Conservation (phyloP, 441 rosid genomes). For the Flueggea neowawraea region DNA sequence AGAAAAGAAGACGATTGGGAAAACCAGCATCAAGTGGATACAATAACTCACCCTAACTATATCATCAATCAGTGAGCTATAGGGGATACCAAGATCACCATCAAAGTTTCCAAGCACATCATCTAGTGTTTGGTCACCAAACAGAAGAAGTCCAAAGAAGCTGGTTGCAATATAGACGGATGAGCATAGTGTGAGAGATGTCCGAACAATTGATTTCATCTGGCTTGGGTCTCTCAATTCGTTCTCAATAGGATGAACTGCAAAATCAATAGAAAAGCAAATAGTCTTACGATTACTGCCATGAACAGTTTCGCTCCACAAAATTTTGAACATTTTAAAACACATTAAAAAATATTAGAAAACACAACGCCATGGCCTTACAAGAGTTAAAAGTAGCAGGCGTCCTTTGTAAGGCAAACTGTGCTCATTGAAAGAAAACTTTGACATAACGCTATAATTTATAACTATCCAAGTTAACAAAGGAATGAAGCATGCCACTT, state of each 20-base stretch:
- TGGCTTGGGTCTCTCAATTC: constrained; percentile 54
- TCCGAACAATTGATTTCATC: constrained; percentile 54
- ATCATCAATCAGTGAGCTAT: constrained; percentile 53
- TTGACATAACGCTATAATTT: too few relatives aligned
- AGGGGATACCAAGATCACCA: constrained; percentile 61
- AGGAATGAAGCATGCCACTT: too few relatives aligned
- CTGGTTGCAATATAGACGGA: constrained; percentile 59
- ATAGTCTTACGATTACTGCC: not conserved
- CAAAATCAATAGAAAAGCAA: constrained; percentile 6
- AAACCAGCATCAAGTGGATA: constrained; percentile 70
- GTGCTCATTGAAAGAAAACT: too few relatives aligned
- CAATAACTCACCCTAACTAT: constrained; percentile 60
- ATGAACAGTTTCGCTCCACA: too few relatives aligned
- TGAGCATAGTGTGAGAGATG: constrained; percentile 50
- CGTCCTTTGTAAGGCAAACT: too few relatives aligned
- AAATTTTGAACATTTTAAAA: not conserved
- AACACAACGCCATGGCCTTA: too few relatives aligned
- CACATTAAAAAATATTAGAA: not conserved
- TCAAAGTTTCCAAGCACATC: constrained; percentile 72
- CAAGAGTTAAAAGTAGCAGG: too few relatives aligned
- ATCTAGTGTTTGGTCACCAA: constrained; percentile 58
- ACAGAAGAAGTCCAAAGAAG: constrained; percentile 64
- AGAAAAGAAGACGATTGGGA: constrained; percentile 65
- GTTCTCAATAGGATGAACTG: constrained; percentile 71
- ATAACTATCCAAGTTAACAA: too few relatives aligned